Conservation (phyloP, 768 basidiomycete species). For the Boletus edulis region DNA sequence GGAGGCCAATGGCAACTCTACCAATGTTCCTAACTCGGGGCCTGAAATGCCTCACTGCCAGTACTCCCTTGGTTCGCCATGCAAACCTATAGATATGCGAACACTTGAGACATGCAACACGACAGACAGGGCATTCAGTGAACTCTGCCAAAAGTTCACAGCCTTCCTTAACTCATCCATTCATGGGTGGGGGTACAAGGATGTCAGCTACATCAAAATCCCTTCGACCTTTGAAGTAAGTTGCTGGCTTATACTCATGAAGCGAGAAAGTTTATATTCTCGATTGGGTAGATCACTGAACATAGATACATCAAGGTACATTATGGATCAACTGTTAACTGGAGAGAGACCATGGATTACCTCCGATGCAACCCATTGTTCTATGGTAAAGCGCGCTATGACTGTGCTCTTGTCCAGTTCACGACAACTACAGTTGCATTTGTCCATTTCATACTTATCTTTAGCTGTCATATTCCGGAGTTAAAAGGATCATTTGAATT, state of each 20-base stretch:
- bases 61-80: not conserved
- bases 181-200: not conserved
- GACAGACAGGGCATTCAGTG: not conserved
- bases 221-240: not conserved
- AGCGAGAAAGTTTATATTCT: too few species aligned
- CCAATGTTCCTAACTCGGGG: too few species aligned
- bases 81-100: not conserved
- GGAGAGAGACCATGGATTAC: conserved; percentile 26
- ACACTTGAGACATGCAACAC: not conserved
- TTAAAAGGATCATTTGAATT: not conserved
- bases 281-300: conserved; percentile 18
- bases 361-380: conserved; percentile 33
- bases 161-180: not conserved
- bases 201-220: not conserved
- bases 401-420: conserved; percentile 26
- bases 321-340: conserved; percentile 29
- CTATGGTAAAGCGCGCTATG: conserved; percentile 20
- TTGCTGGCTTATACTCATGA: not conserved
- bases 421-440: not conserved
- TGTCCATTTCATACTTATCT: conserved; percentile 21
- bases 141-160: not conserved
- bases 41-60: too few species aligned
- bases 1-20: too few species aligned
- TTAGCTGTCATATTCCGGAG: conserved; percentile 12
- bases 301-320: conserved; percentile 25